Evolutionary conservation across 192 early-diverging fungal species (phyloP), one percentile per base, ranked within the genome.

Genomic region (Coemansia guatemalensis): DNA sequence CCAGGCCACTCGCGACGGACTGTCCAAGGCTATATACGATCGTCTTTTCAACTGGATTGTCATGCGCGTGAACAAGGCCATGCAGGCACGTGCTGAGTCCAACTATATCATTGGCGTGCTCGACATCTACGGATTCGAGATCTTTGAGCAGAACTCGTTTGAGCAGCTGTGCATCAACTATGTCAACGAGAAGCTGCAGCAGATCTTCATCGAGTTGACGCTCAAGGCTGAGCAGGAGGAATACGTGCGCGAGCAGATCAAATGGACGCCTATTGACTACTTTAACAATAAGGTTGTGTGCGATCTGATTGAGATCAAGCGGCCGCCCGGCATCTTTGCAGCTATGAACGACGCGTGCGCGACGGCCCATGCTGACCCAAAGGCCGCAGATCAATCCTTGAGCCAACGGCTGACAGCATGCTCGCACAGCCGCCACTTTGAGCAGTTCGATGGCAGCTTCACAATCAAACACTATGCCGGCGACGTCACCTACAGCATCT

Each of bases 121-220:
- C 61, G 96, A 99, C 82, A 99, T 99, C 71, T 99, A 98, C 64
- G 97, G 97, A 25, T 99, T 99, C 63, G 96, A 99, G 85, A 91
- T 93, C 66, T 94, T 93, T 71, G 84, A 96, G 48, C 88, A 92
- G 52, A 98, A 98, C 83, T 93, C 90, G 55, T 98, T 97, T 67
- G 96, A 99, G 82, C 97, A 99, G 82, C 86, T 99, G 63, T 98
- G 95, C 75, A 99, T 99, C 85, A 99, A 97, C 81, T 99, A 96
- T 62, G 93, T 94, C 67, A 98, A 97, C 75, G 95, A 98, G 67
- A 92, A 92, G 69, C 82, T 98, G 56, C 97, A 99, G 70, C 95
- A 98, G 68, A 96, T 99, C 68, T 99, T 99, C 68, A 99, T 99
- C 59, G 95, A 98, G 80, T 78, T 99, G 53, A 99, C 97, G 23